These are phyloP conservation scores for Fusarium veterinarium DNA, from an alignment of 2,329 filamentous ascomycete genomes.

Conservation along the genomic window DNA sequence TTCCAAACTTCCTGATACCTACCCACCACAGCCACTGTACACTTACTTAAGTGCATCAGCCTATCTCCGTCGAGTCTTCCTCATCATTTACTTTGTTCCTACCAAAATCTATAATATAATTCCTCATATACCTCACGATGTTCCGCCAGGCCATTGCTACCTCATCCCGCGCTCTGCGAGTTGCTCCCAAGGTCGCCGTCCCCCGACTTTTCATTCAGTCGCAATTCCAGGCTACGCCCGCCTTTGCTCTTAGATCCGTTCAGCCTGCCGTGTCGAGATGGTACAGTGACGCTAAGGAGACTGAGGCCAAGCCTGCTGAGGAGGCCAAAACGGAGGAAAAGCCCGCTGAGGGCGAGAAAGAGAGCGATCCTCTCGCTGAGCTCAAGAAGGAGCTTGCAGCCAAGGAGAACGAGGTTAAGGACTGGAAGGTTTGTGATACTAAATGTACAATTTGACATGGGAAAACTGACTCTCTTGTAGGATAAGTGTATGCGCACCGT, in stretches of 20 bases:
- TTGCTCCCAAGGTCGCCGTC: slow-evolving; percentile 51
- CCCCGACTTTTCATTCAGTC: slow-evolving; percentile 52
- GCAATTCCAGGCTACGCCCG: slow-evolving; percentile 53
- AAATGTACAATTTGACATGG: neutral
- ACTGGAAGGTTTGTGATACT: slow-evolving; percentile 79
- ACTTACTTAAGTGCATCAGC: slow-evolving; percentile 33
- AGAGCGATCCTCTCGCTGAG: slow-evolving; percentile 54
- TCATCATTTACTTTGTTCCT: slow-evolving; percentile 2
- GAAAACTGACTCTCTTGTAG: slow-evolving; percentile 58
- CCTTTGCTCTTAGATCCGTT: slow-evolving; percentile 52
- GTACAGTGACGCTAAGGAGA: slow-evolving; percentile 62
- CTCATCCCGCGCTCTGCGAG: slow-evolving; percentile 59
- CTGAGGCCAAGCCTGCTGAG: slow-evolving; percentile 45
- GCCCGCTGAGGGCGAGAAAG: slow-evolving; percentile 45
- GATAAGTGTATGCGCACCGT: slow-evolving; percentile 95
- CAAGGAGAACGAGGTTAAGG: slow-evolving; percentile 67
- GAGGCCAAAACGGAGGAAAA: slow-evolving; percentile 47
- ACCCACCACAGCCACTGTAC: slow-evolving; percentile 31
- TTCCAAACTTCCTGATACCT: slow-evolving; percentile 44
- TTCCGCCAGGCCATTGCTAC: slow-evolving; percentile 58
- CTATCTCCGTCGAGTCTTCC: slow-evolving; percentile 15
- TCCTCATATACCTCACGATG: slow-evolving; percentile 50
- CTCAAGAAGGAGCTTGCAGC: slow-evolving; percentile 64
- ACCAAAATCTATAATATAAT: slow-evolving; percentile 9
- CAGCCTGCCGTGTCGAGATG: slow-evolving; percentile 54